phyloP scores from a whole-genome alignment of 352 stramenopile genomes.

The Phytophthora macrochlamydospora region DNA sequence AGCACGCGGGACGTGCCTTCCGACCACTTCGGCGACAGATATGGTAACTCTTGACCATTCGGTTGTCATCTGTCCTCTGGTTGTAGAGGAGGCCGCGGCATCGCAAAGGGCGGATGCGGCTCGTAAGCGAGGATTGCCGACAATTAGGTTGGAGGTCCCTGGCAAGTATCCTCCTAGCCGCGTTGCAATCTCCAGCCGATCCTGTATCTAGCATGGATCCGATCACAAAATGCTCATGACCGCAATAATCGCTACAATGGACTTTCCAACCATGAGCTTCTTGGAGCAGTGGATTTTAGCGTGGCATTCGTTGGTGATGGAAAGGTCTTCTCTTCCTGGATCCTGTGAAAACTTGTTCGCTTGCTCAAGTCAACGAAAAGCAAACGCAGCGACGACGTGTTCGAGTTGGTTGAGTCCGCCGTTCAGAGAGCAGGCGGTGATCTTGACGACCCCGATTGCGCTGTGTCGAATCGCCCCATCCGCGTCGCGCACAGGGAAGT shows the following conservation, averaged over 20 bases:
- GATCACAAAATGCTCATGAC: not conserved
- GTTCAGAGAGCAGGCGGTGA: conserved; percentile 6
- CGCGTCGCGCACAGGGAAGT: no score
- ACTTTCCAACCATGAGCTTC: not conserved
- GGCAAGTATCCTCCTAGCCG: not conserved
- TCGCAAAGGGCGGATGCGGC: no score
- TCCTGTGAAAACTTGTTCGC: no score
- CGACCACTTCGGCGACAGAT: no score
- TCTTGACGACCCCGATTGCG: not conserved
- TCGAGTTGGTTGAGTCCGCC: conserved; percentile 28
- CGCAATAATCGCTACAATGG: not conserved
- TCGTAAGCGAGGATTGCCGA: no score
- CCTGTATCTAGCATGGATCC: not conserved
- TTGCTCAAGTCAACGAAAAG: no score
- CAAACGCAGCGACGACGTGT: not conserved
- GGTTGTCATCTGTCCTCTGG: not conserved
- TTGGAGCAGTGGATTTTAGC: no score
- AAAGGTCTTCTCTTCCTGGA: no score
- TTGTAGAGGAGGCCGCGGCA: not conserved
- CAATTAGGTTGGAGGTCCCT: not conserved
- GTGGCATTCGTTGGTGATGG: no score
- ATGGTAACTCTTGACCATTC: not conserved
- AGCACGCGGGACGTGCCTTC: not conserved
- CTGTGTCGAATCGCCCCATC: no score
- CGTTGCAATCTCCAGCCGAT: not conserved